A percentile compares a stretch with the other conserved stretches of the same genome.
phyloP scores from a whole-genome alignment of 2,329 filamentous ascomycete genomes.

The Nigrospora sphaerica region DNA sequence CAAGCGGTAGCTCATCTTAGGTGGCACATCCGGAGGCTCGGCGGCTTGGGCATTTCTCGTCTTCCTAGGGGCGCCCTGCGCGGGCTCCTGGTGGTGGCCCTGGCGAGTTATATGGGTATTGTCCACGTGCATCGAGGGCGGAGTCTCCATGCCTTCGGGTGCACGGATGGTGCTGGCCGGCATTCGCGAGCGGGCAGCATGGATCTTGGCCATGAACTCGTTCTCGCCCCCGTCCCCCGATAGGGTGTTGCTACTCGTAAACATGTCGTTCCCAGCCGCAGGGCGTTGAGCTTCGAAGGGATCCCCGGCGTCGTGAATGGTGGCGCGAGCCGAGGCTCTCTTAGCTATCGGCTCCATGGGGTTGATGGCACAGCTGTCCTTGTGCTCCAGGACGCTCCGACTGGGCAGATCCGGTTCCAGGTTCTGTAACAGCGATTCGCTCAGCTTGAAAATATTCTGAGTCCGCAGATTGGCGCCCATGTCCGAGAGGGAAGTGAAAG shows the following conservation, averaged over 20 bases:
- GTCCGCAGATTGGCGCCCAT: conserved; percentile 76
- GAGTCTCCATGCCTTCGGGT: conserved; percentile 58
- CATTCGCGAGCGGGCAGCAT: conserved; percentile 41
- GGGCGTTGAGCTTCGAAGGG: conserved; percentile 44
- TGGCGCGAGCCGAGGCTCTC: conserved; percentile 30
- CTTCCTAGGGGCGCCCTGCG: conserved; percentile 45
- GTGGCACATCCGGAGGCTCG: conserved; percentile 51
- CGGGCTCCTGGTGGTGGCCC: conserved; percentile 31
- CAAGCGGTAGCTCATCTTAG: conserved; percentile 56
- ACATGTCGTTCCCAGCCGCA: conserved; percentile 29
- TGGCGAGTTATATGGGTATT: conserved; percentile 27
- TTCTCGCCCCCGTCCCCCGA: conserved; percentile 37
- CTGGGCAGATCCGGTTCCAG: conserved; percentile 32
- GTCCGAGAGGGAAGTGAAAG: conserved; percentile 82
- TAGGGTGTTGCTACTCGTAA: conserved; percentile 31
- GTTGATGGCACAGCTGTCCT: conserved; percentile 25
- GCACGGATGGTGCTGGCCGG: conserved; percentile 29
- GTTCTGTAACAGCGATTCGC: conserved; percentile 41
- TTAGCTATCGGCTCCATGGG: conserved; percentile 32
- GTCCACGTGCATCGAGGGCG: conserved; percentile 38
- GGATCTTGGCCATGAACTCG: conserved; percentile 50
- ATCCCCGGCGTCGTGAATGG: conserved; percentile 32
- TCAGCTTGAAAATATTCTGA: conserved; percentile 79
- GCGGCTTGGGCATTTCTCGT: conserved; percentile 45
- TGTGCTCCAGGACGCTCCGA: conserved; percentile 25